Evolutionary conservation across 345 rosid genomes (phyloP), one percentile per base, ranked within the genome.

Genomic region (Luvunga scandens): DNA sequence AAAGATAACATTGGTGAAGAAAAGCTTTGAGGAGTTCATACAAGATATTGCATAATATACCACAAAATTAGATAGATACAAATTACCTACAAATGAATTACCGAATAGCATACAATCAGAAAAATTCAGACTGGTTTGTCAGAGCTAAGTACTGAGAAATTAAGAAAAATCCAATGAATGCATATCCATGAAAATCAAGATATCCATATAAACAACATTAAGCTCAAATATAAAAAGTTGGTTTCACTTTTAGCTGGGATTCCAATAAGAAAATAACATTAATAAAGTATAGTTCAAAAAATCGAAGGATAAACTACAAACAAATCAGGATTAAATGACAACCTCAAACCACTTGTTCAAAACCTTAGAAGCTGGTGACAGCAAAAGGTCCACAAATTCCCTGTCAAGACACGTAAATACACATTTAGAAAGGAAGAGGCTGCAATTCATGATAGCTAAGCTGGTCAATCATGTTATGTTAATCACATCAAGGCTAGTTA

Each of bases 301-400:
- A 53, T 18, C 64, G 2, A 55, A 76, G 8, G 62, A 66, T 30
- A 34, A 66, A n/a, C 56, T 53, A 66, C 27, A 31, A 34, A 64
- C 33, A 64, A 64, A 50, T 53, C 19, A 38, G 36, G 55, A 76
- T 79, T 14, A 75, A 66, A 76, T 60, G 75, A 71, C 76, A 69
- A 95, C 98, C 97, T 95, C 92, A 90, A 93, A 93, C 98, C 98
- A 95, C 68, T 89, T 95, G 84, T 95, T 92, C 86, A 93, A 73
- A 77, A 93, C 88, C 82, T 93, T 92, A 16, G 95, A 90, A 84
- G 97, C 91, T 27, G 98, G 97, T 21, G 98, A 86, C 79, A 95
- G 45, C 45, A 95, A 80, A 76, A 95, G 93, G 75, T 91, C 95
- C 95, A 90, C 80, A 77, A 93, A 95, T 24, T 92, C 93, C 88